Base-by-base conservation (phyloP, 202 grass and related monocot genomes). In the Panicum hallii region DNA sequence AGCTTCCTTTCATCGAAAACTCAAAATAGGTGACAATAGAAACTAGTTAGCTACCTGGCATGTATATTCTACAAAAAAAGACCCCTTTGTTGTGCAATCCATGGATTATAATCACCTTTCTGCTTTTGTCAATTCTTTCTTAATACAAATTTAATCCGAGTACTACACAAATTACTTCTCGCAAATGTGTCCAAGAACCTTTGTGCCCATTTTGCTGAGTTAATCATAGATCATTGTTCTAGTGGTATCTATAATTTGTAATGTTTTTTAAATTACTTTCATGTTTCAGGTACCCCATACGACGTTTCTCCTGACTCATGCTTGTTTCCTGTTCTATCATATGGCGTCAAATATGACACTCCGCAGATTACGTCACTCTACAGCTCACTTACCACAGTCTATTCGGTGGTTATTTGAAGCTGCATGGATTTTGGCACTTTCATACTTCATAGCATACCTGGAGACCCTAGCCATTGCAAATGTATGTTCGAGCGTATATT, bases 381-480 rank as follows among this genome's bases (percentile, higher is more conserved):
- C 89, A 87, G 63, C 91, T 48, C 60, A 90, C 56, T 83, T 90
- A 34, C 95, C 95, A 77, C 87, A 84, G 16, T 92, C 84, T 63
- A 80, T 94, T 80, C 91, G 38, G 44, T 91, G 94, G 85, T 85
- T 75, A 60, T 87, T 84, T 77, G 88, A 98, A 77, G 89, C 84
- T 11, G 78, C 89, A 69, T 98, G 93, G 95, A 77, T 98, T 80
- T 94, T 95, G 61, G 91, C 78, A 32, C 81, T 98, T 12, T 95
- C 93, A 42, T 98, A 98, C 86, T 95, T 95, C 83, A 89, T 98
- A 81, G 95, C 95, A 23, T 98, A 90, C 83, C 77, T 95, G 88
- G 95, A 98, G 75, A 98, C 95, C 17, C 12, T 98, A 83, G 93
- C 95, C 46, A 98, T 98, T 85, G 80, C 95, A 93, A 98, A 98